Evolutionary conservation across 139 green algal genomes (phyloP).

Genomic region (Chlorella sp.): DNA sequence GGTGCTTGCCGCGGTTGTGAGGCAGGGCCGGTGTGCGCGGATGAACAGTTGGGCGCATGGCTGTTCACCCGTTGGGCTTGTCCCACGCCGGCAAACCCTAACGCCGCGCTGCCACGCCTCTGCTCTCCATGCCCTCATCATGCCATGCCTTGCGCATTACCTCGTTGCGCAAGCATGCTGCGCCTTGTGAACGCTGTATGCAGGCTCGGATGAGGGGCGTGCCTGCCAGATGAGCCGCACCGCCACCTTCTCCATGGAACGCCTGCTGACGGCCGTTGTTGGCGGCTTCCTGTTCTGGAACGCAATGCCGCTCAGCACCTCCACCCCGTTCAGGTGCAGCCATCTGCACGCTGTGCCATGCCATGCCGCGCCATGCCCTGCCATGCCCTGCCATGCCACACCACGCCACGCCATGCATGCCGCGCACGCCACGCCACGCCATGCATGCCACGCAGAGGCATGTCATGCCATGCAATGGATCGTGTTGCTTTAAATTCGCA

Average conservation of each 20-base stretch:
- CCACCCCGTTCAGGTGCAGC: slow-evolving; percentile 29
- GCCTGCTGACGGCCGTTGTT: slow-evolving; percentile 7
- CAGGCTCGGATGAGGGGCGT: too few species aligned
- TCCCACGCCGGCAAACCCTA: too few species aligned
- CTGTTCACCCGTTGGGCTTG: too few species aligned
- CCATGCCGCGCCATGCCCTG: too few species aligned
- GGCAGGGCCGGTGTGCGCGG: too few species aligned
- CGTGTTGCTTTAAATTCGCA: too few species aligned
- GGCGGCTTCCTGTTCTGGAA: slow-evolving; percentile 32
- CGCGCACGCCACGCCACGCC: not conserved
- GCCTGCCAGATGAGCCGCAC: not conserved
- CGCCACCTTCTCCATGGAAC: slow-evolving; percentile 7
- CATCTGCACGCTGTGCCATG: too few species aligned
- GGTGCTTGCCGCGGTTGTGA: not conserved
- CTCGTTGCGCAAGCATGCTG: too few species aligned
- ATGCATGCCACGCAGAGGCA: not conserved
- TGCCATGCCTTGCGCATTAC: too few species aligned
- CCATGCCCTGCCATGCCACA: too few species aligned
- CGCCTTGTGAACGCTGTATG: not conserved
- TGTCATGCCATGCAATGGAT: not conserved
- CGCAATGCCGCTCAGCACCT: slow-evolving; percentile 15
- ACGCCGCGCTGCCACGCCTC: too few species aligned
- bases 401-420: not conserved
- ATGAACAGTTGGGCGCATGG: not conserved
- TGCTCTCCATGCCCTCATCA: too few species aligned